Percentiles rank a stretch among this genome's conserved stretches.
phyloP scores from a whole-genome alignment of 140 eudicot genomes.

The Anethum foeniculum region DNA sequence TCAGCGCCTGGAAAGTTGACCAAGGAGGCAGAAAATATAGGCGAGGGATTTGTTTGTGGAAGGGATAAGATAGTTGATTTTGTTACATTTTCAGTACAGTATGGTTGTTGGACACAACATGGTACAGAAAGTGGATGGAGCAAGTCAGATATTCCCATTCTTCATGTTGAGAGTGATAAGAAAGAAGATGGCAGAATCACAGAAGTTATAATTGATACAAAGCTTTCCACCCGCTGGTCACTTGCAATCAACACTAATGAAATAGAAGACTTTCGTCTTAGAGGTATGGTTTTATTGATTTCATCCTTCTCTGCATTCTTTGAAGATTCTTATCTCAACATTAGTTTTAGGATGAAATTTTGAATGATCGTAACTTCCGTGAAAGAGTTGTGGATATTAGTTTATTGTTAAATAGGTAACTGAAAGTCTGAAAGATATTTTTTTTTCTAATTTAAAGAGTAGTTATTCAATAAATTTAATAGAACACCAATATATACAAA shows the following conservation, averaged over 20 bases:
- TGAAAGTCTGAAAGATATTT: not conserved
- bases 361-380: not conserved
- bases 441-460: not conserved
- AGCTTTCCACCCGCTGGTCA: constrained; percentile 75
- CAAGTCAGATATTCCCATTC: constrained; percentile 50
- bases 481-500: not conserved
- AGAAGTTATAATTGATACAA: constrained; percentile 50
- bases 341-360: not conserved
- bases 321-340: not conserved
- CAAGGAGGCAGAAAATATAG: constrained; percentile 62
- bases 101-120: constrained; percentile 57
- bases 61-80: constrained; percentile 59
- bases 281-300: constrained; percentile 39
- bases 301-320: not conserved
- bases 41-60: constrained; percentile 81
- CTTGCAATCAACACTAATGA: constrained; percentile 63
- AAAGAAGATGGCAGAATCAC: constrained; percentile 50
- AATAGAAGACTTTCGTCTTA: constrained; percentile 71
- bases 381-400: not conserved
- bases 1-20: constrained; percentile 76
- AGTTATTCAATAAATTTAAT: not conserved
- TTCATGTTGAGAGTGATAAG: constrained; percentile 44
- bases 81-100: constrained; percentile 64
- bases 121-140: constrained; percentile 56
- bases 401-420: not conserved